Conservation (phyloP, 140 eudicot species). For the Artemisia princeps region DNA sequence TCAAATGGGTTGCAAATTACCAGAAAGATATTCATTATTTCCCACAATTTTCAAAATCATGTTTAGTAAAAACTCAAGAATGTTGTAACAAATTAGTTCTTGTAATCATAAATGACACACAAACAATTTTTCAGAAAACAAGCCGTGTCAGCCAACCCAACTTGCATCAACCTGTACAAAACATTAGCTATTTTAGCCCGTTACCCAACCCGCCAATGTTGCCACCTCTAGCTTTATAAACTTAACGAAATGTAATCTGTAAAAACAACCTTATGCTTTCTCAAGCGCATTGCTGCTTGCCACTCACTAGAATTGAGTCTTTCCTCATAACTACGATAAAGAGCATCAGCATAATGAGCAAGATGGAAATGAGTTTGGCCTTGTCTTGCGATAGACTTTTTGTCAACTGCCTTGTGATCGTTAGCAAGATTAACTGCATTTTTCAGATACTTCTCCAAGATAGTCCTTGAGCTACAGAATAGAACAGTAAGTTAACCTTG, state of each 20-base stretch:
- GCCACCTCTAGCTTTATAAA: background rate
- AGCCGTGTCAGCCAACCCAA: background rate
- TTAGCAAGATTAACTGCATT: constrained; percentile 75
- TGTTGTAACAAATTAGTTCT: background rate
- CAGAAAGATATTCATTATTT: background rate
- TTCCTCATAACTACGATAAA: constrained; percentile 81
- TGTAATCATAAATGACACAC: background rate
- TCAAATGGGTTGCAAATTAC: background rate
- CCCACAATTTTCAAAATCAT: constrained; percentile 5
- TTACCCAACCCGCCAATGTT: background rate
- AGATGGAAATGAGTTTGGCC: constrained; percentile 89
- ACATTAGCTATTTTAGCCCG: background rate
- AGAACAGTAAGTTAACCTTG: constrained; percentile 4
- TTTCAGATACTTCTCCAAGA: constrained; percentile 84
- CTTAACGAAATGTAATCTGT: background rate
- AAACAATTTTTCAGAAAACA: too few species aligned
- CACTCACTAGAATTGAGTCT: constrained; percentile 84
- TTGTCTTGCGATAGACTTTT: constrained; percentile 47
- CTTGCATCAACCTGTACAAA: background rate
- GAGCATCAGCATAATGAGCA: constrained; percentile 95
- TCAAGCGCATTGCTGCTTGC: constrained; percentile 91
- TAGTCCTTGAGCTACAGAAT: constrained; percentile 79
- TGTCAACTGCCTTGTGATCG: constrained; percentile 39
- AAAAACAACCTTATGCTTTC: constrained; percentile 75
- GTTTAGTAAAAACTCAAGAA: background rate